These are phyloP conservation scores for Phytophthora cactorum DNA, from an alignment of 352 stramenopile species.

Conservation along the genomic window DNA sequence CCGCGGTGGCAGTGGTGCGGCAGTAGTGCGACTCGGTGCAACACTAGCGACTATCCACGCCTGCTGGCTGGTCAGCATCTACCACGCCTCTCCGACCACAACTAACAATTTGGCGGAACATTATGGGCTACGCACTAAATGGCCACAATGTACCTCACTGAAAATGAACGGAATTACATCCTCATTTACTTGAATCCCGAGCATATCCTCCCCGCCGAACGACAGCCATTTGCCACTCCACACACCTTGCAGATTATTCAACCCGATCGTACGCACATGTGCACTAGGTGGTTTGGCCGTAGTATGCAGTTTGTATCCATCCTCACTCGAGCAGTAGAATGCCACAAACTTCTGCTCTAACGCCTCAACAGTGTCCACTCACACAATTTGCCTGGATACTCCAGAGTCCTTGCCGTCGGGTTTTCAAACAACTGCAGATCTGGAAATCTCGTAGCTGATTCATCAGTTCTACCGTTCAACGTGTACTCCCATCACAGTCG, in stretches of 20 bases:
- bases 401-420: slow-evolving; percentile 39
- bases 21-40: too few relatives aligned
- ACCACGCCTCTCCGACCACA: too few relatives aligned
- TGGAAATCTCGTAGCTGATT: slow-evolving; percentile 26
- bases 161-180: slow-evolving; percentile 23
- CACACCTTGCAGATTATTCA: slow-evolving; percentile 45
- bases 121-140: too few relatives aligned
- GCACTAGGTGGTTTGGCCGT: slow-evolving; percentile 2
- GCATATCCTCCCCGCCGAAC: slow-evolving; percentile 58
- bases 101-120: too few relatives aligned
- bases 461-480: slow-evolving; percentile 38
- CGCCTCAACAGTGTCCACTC: slow-evolving; percentile 32
- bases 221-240: slow-evolving; percentile 65
- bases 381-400: slow-evolving; percentile 52
- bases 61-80: too few relatives aligned
- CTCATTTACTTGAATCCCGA: slow-evolving; percentile 43
- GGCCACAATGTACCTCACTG: too few relatives aligned
- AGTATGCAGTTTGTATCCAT: slow-evolving; percentile 13
- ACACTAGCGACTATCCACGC: too few relatives aligned
- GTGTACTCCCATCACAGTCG: slow-evolving; percentile 52
- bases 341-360: slow-evolving; percentile 46
- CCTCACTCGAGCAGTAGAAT: slow-evolving; percentile 33
- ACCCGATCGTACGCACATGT: slow-evolving; percentile 26
- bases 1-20: too few relatives aligned
- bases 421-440: slow-evolving; percentile 51